phyloP scores from a whole-genome alignment of 305 asterid species.

The Rubia tinctorum region DNA sequence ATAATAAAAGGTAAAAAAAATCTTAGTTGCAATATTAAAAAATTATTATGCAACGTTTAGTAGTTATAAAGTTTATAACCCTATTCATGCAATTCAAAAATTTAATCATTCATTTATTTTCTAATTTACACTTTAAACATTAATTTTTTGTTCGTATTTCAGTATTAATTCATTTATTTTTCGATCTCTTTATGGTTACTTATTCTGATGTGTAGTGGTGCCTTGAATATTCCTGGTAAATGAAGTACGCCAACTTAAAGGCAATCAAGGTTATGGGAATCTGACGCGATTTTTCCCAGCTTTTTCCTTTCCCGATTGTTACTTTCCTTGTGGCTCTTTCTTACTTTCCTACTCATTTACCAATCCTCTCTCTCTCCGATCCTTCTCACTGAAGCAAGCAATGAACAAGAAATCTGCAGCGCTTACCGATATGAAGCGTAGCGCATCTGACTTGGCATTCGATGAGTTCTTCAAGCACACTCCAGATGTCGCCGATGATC shows the following conservation, averaged over 20 bases:
- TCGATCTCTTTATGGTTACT: too few relatives aligned
- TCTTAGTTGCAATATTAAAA: too few relatives aligned
- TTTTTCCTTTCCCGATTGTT: constrained; percentile 6
- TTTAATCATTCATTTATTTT: too few relatives aligned
- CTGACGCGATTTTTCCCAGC: constrained; percentile 20
- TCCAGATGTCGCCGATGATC: constrained; percentile 22
- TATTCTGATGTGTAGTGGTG: constrained; percentile 1
- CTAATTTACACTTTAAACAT: too few relatives aligned
- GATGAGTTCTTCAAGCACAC: constrained; percentile 39
- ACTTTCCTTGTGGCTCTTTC: constrained; percentile 9
- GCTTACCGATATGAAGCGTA: constrained; percentile 43
- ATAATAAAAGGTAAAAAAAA: too few relatives aligned
- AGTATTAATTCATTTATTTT: too few relatives aligned
- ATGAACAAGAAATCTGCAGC: constrained; percentile 17
- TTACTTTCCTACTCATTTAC: not conserved
- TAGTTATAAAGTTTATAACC: too few relatives aligned
- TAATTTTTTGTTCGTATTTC: too few relatives aligned
- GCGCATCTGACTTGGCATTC: constrained; percentile 53
- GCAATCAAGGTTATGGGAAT: constrained; percentile 9
- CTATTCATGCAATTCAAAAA: too few relatives aligned
- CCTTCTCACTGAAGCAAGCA: constrained; percentile 12
- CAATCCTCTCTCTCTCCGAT: not conserved
- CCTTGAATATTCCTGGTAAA: constrained; percentile 2
- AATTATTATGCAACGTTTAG: too few relatives aligned
- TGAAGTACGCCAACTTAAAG: constrained; percentile 3